phyloP scores from a whole-genome alignment of 768 basidiomycete species.

The Cubamyces sp. region DNA sequence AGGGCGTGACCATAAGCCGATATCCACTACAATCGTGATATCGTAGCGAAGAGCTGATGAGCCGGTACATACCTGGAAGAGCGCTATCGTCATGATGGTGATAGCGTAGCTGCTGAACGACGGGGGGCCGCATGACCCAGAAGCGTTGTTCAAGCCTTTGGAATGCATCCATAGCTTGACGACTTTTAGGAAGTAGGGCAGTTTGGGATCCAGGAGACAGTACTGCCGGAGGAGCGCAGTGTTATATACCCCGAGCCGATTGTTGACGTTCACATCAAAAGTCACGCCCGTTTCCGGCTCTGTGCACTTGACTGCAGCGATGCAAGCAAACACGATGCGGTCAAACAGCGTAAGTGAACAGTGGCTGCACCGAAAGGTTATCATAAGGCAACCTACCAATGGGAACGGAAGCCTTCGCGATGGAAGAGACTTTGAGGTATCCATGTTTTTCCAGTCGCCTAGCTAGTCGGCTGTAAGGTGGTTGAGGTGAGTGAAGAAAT shows the following conservation, averaged over 20 bases:
- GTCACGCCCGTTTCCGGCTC: slow-evolving; percentile 46
- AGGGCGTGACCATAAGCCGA: background rate
- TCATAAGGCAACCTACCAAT: slow-evolving; percentile 34
- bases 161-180: slow-evolving; percentile 67
- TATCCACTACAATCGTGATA: too few species aligned
- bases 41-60: too few species aligned
- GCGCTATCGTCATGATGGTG: slow-evolving; percentile 61
- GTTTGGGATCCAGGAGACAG: slow-evolving; percentile 47
- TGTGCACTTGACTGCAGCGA: slow-evolving; percentile 52
- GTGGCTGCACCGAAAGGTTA: slow-evolving; percentile 4
- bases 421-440: slow-evolving; percentile 36
- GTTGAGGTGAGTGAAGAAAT: background rate
- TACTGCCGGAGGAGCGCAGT: slow-evolving; percentile 56
- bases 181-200: slow-evolving; percentile 47
- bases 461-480: slow-evolving; percentile 34
- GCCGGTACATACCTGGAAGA: slow-evolving; percentile 52
- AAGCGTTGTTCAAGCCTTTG: slow-evolving; percentile 53
- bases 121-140: slow-evolving; percentile 26
- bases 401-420: slow-evolving; percentile 40
- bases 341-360: background rate
- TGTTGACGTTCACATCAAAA: slow-evolving; percentile 67
- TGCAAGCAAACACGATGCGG: background rate
- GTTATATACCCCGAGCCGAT: slow-evolving; percentile 57
- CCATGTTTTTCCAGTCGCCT: slow-evolving; percentile 35
- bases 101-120: slow-evolving; percentile 68